Evolutionary conservation across 345 rosid species (phyloP).

Genomic region (Clarkia xantiana): DNA sequence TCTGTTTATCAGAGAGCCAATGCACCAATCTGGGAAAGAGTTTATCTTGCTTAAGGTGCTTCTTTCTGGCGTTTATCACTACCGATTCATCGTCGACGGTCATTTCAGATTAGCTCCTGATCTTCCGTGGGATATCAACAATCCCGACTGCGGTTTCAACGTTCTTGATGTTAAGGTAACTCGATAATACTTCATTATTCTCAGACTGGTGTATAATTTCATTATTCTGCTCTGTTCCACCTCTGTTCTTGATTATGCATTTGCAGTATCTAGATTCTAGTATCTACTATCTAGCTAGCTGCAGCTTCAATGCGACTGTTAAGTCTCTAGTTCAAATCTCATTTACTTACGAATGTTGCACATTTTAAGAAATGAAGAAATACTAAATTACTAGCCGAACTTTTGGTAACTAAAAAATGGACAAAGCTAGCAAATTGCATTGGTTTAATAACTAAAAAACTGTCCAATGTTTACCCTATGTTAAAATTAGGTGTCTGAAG

Average conservation of each 20-base stretch:
- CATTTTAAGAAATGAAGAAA: no score
- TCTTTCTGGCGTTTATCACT: conserved; percentile 41
- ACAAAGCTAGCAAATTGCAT: no score
- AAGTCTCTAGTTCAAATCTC: no score
- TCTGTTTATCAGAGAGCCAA: conserved; percentile 22
- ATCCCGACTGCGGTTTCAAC: conserved; percentile 28
- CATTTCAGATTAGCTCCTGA: conserved; percentile 25
- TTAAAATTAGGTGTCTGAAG: no score
- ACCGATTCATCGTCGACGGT: conserved; percentile 41
- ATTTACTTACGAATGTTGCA: no score
- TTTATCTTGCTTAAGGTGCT: conserved; percentile 39
- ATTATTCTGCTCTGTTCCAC: no score
- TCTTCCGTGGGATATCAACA: conserved; percentile 33
- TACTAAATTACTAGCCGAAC: no score
- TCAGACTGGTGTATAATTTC: no score
- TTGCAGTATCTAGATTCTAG: neutral
- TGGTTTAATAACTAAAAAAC: no score
- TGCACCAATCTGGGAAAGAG: conserved; percentile 34
- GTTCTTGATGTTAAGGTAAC: conserved; percentile 46
- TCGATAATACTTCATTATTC: no score
- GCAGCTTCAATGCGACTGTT: neutral
- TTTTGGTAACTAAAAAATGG: no score
- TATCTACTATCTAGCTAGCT: neutral
- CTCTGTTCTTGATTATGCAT: neutral
- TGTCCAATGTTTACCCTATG: no score